phyloP scores from a whole-genome alignment of 768 basidiomycete species.

The Pisolithus marmoratus region DNA sequence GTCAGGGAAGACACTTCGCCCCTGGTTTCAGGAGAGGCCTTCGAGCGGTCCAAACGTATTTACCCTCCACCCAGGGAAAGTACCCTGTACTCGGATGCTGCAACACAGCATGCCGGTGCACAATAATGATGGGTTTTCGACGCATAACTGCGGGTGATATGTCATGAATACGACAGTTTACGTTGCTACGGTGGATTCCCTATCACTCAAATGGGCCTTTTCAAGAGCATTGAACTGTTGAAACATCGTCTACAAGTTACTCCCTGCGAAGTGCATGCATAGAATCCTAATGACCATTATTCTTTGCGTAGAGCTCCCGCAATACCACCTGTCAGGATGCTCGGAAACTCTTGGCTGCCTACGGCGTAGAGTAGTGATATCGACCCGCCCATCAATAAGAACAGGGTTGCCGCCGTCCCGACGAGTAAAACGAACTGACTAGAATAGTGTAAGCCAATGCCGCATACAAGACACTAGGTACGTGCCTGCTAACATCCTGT shows the following conservation, averaged over 20 bases:
- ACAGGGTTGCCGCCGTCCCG: conserved; percentile 59
- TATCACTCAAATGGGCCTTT: neutral
- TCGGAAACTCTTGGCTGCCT: conserved; percentile 62
- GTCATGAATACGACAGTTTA: too few relatives aligned
- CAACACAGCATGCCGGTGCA: too few relatives aligned
- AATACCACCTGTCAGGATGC: conserved; percentile 61
- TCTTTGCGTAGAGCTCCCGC: conserved; percentile 47
- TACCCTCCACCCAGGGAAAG: too few relatives aligned
- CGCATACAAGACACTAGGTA: conserved; percentile 8
- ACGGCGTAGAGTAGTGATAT: conserved; percentile 60
- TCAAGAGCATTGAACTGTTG: neutral
- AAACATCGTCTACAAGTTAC: too few relatives aligned
- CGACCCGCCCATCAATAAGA: conserved; percentile 63
- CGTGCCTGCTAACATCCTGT: conserved; percentile 76
- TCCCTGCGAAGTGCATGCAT: too few relatives aligned
- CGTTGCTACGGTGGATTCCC: too few relatives aligned
- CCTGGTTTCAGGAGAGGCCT: too few relatives aligned
- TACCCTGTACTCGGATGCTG: too few relatives aligned
- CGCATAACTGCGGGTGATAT: too few relatives aligned
- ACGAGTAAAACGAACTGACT: conserved; percentile 73
- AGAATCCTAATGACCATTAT: conserved; percentile 17
- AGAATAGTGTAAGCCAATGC: conserved; percentile 3
- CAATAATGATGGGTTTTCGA: too few relatives aligned
- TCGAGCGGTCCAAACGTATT: too few relatives aligned
- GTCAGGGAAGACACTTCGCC: too few relatives aligned